phyloP scores from a whole-genome alignment of 352 stramenopile species.

The Globisporangium camurandrum region DNA sequence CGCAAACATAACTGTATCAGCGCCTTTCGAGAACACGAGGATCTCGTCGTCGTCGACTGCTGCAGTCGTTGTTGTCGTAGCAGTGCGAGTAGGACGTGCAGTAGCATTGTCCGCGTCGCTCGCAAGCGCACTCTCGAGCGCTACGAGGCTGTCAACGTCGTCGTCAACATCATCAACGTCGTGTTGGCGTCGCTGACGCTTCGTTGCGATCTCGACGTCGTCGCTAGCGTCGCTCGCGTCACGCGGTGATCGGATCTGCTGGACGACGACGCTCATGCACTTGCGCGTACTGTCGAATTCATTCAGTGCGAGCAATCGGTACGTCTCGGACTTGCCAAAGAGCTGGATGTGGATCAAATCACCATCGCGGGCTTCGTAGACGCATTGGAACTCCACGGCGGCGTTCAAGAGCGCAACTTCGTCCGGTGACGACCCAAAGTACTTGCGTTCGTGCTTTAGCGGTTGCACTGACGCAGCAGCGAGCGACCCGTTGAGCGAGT shows the following conservation, averaged over 20 bases:
- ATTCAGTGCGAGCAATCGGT: conserved; percentile 72
- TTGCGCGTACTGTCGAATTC: conserved; percentile 85
- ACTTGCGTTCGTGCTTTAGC: conserved; percentile 32
- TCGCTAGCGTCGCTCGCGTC: conserved; percentile 4
- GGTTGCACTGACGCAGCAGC: conserved; percentile 6
- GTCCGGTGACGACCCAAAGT: conserved; percentile 76
- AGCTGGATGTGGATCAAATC: conserved; percentile 73
- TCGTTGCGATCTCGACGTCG: conserved; percentile 2
- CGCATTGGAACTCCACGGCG: conserved; percentile 72
- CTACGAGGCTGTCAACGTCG: conserved; percentile 18
- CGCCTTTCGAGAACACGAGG: conserved; percentile 82
- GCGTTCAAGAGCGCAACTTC: conserved; percentile 77
- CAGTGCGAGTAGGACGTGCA: no score
- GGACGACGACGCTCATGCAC: conserved; percentile 81
- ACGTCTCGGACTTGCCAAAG: conserved; percentile 68
- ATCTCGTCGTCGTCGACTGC: conserved; percentile 31
- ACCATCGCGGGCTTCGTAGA: conserved; percentile 66
- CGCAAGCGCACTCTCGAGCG: conserved; percentile 20
- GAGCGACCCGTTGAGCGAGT: conserved; percentile 17
- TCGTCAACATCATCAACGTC: conserved; percentile 9
- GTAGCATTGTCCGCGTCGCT: conserved; percentile 10
- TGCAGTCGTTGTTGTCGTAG: background rate
- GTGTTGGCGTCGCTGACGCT: conserved; percentile 1
- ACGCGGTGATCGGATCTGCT: conserved; percentile 23
- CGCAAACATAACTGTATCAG: conserved; percentile 86